Conservation (phyloP, 2,329 filamentous ascomycete species). For the Penicillium sp. region DNA sequence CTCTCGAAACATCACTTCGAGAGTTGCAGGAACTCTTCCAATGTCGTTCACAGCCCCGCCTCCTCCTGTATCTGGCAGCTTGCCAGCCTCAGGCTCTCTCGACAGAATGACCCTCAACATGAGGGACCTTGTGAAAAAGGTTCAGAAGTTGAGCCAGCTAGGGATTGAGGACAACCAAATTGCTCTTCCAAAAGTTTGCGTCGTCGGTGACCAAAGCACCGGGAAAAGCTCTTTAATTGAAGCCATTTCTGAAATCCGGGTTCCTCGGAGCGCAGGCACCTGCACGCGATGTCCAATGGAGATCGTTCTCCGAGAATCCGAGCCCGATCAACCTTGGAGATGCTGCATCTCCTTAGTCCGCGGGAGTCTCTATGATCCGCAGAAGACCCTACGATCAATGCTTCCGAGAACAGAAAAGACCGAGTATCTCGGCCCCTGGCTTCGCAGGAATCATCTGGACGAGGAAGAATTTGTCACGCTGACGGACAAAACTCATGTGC, state of each 20-base stretch:
- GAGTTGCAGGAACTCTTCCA: background rate
- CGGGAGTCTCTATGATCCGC: conserved; percentile 58
- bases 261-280: conserved; percentile 68
- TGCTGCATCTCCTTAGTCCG: conserved; percentile 67
- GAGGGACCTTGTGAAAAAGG: conserved; percentile 39
- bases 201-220: conserved; percentile 81
- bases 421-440: conserved; percentile 68
- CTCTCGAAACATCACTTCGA: background rate
- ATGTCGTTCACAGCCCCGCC: background rate
- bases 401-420: conserved; percentile 43
- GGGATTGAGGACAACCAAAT: conserved; percentile 69
- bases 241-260: conserved; percentile 65
- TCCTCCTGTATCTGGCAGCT: background rate
- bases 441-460: conserved; percentile 43
- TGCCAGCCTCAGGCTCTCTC: background rate
- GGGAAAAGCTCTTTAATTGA: conserved; percentile 73
- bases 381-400: conserved; percentile 21
- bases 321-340: conserved; percentile 54
- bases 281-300: conserved; percentile 82
- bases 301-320: conserved; percentile 66
- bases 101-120: conserved; percentile 33
- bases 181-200: conserved; percentile 73
- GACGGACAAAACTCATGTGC: conserved; percentile 61
- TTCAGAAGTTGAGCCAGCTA: conserved; percentile 65
- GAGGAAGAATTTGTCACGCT: conserved; percentile 64